Evolutionary conservation across 2,329 filamentous ascomycete genomes (phyloP).

Genomic region (Colletotrichum trifolii): DNA sequence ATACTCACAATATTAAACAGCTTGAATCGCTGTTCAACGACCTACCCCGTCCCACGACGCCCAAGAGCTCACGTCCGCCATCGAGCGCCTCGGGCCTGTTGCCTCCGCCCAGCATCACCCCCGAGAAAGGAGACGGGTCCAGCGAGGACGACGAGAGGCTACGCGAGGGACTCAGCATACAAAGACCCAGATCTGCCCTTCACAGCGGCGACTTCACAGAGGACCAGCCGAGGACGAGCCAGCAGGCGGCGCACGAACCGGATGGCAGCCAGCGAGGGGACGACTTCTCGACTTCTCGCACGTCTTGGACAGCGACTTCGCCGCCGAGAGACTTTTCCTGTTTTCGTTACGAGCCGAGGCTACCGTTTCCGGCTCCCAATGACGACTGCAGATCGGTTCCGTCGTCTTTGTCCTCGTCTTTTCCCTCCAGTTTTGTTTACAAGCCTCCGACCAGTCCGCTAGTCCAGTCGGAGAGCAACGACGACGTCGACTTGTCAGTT

Average conservation of each 20-base stretch:
- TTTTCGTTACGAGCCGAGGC: slow-evolving; percentile 55
- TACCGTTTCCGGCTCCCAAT: slow-evolving; percentile 44
- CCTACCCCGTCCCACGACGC: slow-evolving; percentile 48
- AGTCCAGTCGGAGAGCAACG: slow-evolving; percentile 87
- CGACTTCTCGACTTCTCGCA: slow-evolving; percentile 35
- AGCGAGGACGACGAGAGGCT: slow-evolving; percentile 54
- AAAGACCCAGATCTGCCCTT: slow-evolving; percentile 82
- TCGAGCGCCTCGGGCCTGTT: slow-evolving; percentile 54
- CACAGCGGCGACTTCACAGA: slow-evolving; percentile 75
- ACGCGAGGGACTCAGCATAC: slow-evolving; percentile 72
- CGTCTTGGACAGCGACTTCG: slow-evolving; percentile 65
- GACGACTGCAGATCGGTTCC: slow-evolving; percentile 57
- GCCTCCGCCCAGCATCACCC: slow-evolving; percentile 59
- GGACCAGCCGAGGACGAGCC: slow-evolving; percentile 15
- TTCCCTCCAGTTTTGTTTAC: slow-evolving; percentile 83
- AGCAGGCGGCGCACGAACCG: slow-evolving; percentile 18
- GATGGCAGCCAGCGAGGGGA: slow-evolving; percentile 7
- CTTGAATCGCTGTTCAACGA: slow-evolving; percentile 52
- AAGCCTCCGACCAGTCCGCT: slow-evolving; percentile 92
- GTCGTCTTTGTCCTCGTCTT: slow-evolving; percentile 76
- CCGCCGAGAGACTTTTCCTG: slow-evolving; percentile 63
- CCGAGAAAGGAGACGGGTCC: slow-evolving; percentile 50
- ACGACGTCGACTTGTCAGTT: slow-evolving; percentile 75
- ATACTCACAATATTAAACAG: slow-evolving; percentile 38
- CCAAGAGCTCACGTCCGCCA: slow-evolving; percentile 48